Evolutionary conservation across 192 early-diverging fungal species (phyloP).

Genomic region (Gamsiella multidivaricata): DNA sequence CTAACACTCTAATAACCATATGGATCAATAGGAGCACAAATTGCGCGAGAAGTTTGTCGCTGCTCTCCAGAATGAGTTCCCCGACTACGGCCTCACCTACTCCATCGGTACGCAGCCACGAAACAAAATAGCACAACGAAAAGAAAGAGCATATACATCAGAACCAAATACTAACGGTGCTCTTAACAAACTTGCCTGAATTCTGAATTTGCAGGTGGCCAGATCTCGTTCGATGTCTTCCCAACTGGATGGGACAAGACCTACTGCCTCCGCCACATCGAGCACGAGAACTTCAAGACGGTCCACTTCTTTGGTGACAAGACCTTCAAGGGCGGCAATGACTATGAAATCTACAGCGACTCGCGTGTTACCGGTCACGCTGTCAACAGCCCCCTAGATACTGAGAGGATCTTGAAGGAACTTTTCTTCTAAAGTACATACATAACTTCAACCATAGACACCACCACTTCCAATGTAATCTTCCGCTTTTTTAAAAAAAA

Average conservation of each 20-base stretch:
- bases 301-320: constrained; percentile 99
- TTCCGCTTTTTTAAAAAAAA: too few relatives aligned
- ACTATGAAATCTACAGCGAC: constrained; percentile 96
- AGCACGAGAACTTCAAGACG: constrained; percentile 85
- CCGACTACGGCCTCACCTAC: constrained; percentile 88
- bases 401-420: constrained; percentile 82
- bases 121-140: too few relatives aligned
- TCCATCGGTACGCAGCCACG: constrained; percentile 91
- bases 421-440: constrained; percentile 70
- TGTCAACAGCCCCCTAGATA: constrained; percentile 88
- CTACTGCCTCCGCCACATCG: constrained; percentile 92
- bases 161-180: neutral
- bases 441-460: too few relatives aligned
- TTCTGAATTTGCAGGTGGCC: constrained; percentile 75
- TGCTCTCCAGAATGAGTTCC: constrained; percentile 84
- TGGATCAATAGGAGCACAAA: constrained; percentile 64
- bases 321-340: constrained; percentile 96
- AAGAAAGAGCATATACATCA: neutral
- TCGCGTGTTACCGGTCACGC: constrained; percentile 83
- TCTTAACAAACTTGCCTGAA: neutral
- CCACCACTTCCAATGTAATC: too few relatives aligned
- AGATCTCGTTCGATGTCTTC: constrained; percentile 99
- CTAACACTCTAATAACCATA: neutral
- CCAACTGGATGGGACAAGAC: constrained; percentile 99
- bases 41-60: constrained; percentile 89